A percentile compares a stretch with the other conserved stretches of the same genome.
Evolutionary conservation across 345 rosid species (phyloP).

Genomic region (Bruguiera sexangula): DNA sequence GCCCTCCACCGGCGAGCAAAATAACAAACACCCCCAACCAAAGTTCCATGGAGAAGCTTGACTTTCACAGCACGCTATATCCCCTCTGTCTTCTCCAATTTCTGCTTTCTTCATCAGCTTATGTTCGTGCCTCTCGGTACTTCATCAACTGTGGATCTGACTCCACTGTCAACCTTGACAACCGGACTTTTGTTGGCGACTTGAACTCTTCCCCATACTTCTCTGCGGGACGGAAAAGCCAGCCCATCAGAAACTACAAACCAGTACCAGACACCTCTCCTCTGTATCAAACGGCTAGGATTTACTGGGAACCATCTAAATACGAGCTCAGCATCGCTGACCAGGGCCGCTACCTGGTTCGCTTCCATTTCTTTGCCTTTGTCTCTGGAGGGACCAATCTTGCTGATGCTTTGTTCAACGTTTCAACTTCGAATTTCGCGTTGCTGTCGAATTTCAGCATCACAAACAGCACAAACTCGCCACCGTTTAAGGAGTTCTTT

Average conservation of each 20-base stretch:
- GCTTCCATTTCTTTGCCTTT: slow-evolving; percentile 41
- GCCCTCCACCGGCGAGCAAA: too few species aligned
- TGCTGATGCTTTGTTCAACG: slow-evolving; percentile 33
- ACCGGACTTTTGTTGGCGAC: slow-evolving; percentile 25
- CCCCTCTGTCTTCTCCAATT: slow-evolving; percentile 14
- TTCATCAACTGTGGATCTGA: slow-evolving; percentile 37
- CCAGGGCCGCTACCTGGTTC: slow-evolving; percentile 39
- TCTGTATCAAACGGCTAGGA: slow-evolving; percentile 49
- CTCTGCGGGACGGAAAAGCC: slow-evolving; percentile 6
- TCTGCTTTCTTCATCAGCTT: slow-evolving; percentile 1
- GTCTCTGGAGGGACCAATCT: slow-evolving; percentile 19
- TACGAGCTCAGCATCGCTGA: slow-evolving; percentile 32
- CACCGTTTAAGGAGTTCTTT: slow-evolving; percentile 42
- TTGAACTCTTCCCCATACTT: background rate
- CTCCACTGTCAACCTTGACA: background rate
- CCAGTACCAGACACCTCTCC: background rate
- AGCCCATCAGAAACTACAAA: slow-evolving; percentile 2
- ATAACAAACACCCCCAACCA: background rate
- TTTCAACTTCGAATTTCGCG: slow-evolving; percentile 32
- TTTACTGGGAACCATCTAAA: slow-evolving; percentile 29
- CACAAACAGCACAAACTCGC: slow-evolving; percentile 9
- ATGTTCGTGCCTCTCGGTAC: slow-evolving; percentile 1
- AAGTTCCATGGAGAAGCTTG: slow-evolving; percentile 4
- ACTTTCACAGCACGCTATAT: background rate
- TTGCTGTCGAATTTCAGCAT: slow-evolving; percentile 30